Evolutionary conservation across 2,329 filamentous ascomycete species (phyloP).

Genomic region (Dothiorella sarmentorum): DNA sequence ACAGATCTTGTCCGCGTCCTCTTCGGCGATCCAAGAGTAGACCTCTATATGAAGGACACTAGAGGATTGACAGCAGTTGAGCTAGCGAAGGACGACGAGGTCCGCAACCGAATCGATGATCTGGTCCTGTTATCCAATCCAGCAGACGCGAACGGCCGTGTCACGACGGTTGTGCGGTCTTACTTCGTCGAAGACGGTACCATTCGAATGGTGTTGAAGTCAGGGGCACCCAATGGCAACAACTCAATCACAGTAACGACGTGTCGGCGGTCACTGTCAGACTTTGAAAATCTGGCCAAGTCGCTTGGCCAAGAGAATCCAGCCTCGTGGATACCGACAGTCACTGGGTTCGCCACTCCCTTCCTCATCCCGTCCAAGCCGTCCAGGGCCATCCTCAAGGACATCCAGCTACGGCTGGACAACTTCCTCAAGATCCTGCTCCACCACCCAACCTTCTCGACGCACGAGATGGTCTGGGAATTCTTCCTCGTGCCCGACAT

Average conservation of each 20-base stretch:
- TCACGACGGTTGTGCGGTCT: constrained; percentile 88
- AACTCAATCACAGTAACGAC: constrained; percentile 92
- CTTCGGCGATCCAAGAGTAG: constrained; percentile 83
- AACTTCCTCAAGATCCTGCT: constrained; percentile 84
- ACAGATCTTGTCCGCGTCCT: constrained; percentile 88
- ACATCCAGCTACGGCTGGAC: constrained; percentile 83
- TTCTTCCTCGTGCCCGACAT: constrained; percentile 97
- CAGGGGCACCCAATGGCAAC: constrained; percentile 76
- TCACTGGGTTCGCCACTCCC: constrained; percentile 75
- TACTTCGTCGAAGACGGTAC: constrained; percentile 98
- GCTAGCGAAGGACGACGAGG: constrained; percentile 94
- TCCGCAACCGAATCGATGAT: constrained; percentile 94
- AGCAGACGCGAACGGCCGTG: constrained; percentile 70
- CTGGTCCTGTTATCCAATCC: constrained; percentile 70
- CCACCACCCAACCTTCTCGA: constrained; percentile 85
- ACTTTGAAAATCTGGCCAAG: constrained; percentile 86
- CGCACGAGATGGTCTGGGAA: constrained; percentile 97
- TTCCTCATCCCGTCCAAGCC: constrained; percentile 93
- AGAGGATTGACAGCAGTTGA: constrained; percentile 92
- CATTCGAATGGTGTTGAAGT: constrained; percentile 89
- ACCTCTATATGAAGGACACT: constrained; percentile 76
- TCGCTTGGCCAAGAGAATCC: constrained; percentile 86
- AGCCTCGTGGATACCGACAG: constrained; percentile 85
- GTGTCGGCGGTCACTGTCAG: constrained; percentile 77
- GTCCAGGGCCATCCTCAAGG: constrained; percentile 78